Base-by-base conservation (phyloP, 2,329 filamentous ascomycete genomes). In the Ceratocystis diversiconidia region DNA sequence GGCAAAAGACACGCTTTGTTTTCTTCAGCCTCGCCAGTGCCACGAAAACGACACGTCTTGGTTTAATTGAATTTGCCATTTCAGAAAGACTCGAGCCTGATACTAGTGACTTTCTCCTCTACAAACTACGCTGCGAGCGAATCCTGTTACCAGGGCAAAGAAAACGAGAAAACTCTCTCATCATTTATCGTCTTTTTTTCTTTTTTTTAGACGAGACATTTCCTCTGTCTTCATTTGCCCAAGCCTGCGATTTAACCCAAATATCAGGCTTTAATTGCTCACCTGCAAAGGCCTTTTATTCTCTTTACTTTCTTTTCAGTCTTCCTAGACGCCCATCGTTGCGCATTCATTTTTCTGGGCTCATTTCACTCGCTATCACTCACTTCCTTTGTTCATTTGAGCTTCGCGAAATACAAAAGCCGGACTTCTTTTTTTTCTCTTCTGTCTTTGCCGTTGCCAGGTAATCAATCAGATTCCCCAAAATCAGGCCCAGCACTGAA, bases 41-140 rank as follows among this genome's bases (percentile, higher is more conserved):
- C 76, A 75, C 76, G 76, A 78, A 78, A 77, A 71, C 63, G 75
- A 78, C 76, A 78, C 76, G 76, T 74, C 75, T 50, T 25, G 19
- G 64, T 55, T 69, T 69, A 70, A 70, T 70, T 70, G 68, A 70
- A 68, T 63, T 62, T 50, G 48, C 22, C 57, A 48, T 46, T 50
- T 63, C 28, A 22, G 50, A 10, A 41, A n/a, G 50, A 41, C 36
- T 41, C 12, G 36, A 41, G 10, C 10, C 10, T 41, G 36, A 41
- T 41, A 15, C 10, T 41, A 41, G 36, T 4, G 36, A 41, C 10
- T 15, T 50, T 46, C 32, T 30, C 61, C 12, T 65, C n/a, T 76
- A 73, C 72, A 76, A 65, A 15, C 44, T 59, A 32, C 22, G 22
- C 36, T 41, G 50, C 74, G 76, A 17, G 28, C 55, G 25, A 59